These are phyloP conservation scores for Neurospora africana DNA, from an alignment of 495 filamentous ascomycete species.

Conservation along the genomic window DNA sequence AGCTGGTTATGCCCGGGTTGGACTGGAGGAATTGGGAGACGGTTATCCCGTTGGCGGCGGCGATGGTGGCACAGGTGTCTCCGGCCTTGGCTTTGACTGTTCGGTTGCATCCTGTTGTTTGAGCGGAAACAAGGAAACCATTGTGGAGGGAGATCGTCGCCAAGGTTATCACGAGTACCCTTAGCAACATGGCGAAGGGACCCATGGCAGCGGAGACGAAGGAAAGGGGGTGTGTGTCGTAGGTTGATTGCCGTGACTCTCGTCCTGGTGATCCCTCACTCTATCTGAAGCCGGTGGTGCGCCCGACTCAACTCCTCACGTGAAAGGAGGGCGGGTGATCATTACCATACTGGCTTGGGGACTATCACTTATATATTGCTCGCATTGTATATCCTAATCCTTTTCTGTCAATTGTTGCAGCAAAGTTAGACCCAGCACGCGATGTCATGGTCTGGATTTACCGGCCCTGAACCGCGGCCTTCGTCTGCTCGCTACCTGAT, in stretches of 20 bases:
- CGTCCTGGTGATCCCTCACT: neutral
- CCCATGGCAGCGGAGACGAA: neutral
- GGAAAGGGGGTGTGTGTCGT: neutral
- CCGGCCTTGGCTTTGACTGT: constrained; percentile 14
- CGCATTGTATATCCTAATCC: neutral
- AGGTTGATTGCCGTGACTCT: neutral
- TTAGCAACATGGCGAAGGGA: neutral
- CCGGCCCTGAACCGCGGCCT: neutral
- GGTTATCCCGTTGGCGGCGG: constrained; percentile 14
- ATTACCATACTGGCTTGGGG: neutral
- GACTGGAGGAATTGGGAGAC: constrained; percentile 19
- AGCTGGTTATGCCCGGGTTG: constrained; percentile 18
- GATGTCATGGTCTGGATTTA: neutral
- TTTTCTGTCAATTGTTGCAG: neutral
- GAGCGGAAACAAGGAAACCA: neutral
- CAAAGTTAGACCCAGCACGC: neutral
- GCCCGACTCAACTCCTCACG: neutral
- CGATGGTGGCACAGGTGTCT: constrained; percentile 20
- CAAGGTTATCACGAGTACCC: neutral
- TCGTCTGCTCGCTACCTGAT: neutral
- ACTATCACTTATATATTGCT: neutral
- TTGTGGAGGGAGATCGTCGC: neutral
- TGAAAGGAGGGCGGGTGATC: neutral
- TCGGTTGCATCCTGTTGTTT: constrained; percentile 7
- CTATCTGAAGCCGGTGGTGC: neutral